Evolutionary conservation across 331 rosid genomes (phyloP).

Genomic region (Saraca asoca): DNA sequence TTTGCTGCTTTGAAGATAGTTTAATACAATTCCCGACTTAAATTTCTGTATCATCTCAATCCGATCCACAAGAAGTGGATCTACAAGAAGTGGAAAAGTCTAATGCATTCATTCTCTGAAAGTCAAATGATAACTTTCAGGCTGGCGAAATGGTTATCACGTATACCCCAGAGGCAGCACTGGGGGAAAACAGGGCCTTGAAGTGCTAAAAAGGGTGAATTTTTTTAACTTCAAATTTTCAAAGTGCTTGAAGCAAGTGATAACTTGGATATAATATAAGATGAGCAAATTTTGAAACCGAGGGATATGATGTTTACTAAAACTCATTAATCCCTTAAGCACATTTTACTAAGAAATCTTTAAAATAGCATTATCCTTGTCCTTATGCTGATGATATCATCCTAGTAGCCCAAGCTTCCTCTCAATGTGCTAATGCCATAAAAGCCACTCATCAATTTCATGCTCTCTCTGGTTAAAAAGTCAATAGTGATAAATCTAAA

Average conservation of each 20-base stretch:
- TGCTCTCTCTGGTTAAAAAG: no score
- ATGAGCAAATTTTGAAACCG: constrained; percentile 1
- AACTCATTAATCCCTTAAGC: constrained; percentile 1
- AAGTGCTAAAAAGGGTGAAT: constrained; percentile 67
- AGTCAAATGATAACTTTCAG: constrained; percentile 53
- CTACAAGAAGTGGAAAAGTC: constrained; percentile 1
- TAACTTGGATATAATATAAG: constrained; percentile 15
- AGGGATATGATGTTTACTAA: constrained; percentile 27
- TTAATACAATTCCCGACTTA: constrained; percentile 17
- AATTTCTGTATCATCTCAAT: constrained; percentile 25
- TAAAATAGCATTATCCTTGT: constrained; percentile 10
- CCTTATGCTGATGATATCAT: constrained; percentile 54
- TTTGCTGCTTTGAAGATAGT: constrained; percentile 77
- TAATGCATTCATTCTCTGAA: constrained; percentile 26
- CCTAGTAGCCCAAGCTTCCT: constrained; percentile 64
- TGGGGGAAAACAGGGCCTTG: constrained; percentile 64
- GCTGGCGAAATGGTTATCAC: constrained; percentile 75
- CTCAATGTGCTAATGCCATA: constrained; percentile 64
- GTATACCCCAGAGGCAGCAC: constrained; percentile 56
- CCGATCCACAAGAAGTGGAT: constrained; percentile 7
- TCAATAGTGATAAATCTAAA: no score
- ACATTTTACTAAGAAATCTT: no score
- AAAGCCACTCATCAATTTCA: constrained; percentile 69
- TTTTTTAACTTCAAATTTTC: constrained; percentile 10
- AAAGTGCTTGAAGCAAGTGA: no score